Conservation (phyloP, 2,329 filamentous ascomycete species). For the Aspergillus bombycis region DNA sequence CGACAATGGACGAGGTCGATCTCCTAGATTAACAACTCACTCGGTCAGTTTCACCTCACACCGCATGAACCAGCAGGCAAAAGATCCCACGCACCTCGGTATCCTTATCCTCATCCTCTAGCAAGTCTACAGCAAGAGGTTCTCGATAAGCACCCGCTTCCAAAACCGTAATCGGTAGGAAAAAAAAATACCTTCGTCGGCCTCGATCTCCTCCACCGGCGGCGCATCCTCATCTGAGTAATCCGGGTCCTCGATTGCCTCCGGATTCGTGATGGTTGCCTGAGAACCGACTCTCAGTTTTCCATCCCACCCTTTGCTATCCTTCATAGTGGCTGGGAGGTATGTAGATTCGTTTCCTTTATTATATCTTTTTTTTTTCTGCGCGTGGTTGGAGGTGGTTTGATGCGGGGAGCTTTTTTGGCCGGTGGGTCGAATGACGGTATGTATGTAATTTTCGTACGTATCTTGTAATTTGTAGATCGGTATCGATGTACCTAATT, state of each 20-base stretch:
- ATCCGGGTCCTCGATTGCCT: slow-evolving; percentile 81
- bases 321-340: slow-evolving; percentile 36
- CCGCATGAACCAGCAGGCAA: not conserved
- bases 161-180: not conserved
- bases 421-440: slow-evolving; percentile 4
- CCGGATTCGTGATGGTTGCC: slow-evolving; percentile 72
- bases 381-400: slow-evolving; percentile 10
- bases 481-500: not conserved
- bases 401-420: slow-evolving; percentile 26
- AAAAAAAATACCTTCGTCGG: slow-evolving; percentile 70
- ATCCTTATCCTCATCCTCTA: slow-evolving; percentile 61
- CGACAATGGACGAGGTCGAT: slow-evolving; percentile 91
- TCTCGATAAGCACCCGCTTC: not conserved
- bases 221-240: slow-evolving; percentile 74
- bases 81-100: slow-evolving; percentile 48
- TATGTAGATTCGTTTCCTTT: not conserved
- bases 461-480: slow-evolving; percentile 3
- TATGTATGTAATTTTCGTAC: slow-evolving; percentile 2
- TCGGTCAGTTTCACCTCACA: slow-evolving; percentile 16
- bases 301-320: slow-evolving; percentile 51
- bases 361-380: not conserved
- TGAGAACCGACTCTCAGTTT: slow-evolving; percentile 65
- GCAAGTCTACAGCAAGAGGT: slow-evolving; percentile 50
- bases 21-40: slow-evolving; percentile 56
- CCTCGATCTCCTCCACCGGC: slow-evolving; percentile 73